Evolutionary conservation across 805 yeast species (phyloP).

Genomic region (Metschnikowia reukaufii): DNA sequence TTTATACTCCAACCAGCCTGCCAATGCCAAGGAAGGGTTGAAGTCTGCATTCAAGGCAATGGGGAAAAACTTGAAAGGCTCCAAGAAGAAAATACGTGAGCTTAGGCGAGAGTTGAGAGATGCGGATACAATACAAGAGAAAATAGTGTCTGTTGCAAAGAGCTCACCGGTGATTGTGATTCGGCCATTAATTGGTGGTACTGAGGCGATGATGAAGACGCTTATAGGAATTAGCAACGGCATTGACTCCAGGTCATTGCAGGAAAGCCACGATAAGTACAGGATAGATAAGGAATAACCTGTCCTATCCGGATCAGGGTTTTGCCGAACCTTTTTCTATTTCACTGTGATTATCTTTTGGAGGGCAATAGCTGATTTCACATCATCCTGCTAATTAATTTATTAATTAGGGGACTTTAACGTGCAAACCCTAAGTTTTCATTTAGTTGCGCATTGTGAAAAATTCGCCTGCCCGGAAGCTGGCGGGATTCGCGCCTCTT

Average conservation of each 20-base stretch:
- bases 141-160: constrained; percentile 64
- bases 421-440: no score
- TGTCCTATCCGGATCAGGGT: neutral
- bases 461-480: no score
- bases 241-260: constrained; percentile 63
- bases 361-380: no score
- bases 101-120: constrained; percentile 63
- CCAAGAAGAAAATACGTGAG: constrained; percentile 59
- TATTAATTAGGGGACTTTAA: no score
- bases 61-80: constrained; percentile 64
- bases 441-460: no score
- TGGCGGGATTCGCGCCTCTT: no score
- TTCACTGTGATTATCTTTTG: no score
- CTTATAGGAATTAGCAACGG: constrained; percentile 82
- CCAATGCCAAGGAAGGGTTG: constrained; percentile 66
- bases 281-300: constrained; percentile 23
- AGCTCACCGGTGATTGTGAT: constrained; percentile 80
- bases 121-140: constrained; percentile 65
- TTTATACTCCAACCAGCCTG: constrained; percentile 84
- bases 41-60: constrained; percentile 71
- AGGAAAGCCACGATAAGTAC: constrained; percentile 66
- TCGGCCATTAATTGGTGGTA: constrained; percentile 87
- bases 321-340: neutral
- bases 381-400: no score
- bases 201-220: constrained; percentile 83